A percentile compares a stretch with the other conserved stretches of the same genome.
phyloP scores from a whole-genome alignment of 1,139 yeast genomes.

The Blastobotrys indianensis region DNA sequence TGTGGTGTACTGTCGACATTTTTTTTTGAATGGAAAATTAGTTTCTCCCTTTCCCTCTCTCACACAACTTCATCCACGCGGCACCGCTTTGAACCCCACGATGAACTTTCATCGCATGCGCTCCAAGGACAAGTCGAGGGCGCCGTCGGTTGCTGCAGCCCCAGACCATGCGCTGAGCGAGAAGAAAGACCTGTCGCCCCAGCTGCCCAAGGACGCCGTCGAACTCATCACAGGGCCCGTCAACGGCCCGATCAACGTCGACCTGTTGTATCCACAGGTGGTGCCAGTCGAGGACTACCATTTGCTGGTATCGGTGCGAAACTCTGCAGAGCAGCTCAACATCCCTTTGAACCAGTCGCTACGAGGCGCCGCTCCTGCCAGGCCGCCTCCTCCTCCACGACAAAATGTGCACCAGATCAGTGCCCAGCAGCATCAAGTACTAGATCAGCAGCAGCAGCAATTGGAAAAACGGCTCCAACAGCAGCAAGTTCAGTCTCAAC shows the following conservation, averaged over 20 bases:
- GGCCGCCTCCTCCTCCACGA: not conserved
- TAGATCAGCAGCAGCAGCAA: not conserved
- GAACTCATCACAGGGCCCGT: conserved; percentile 10
- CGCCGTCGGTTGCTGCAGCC: no score
- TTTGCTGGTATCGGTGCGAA: not conserved
- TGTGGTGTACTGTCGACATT: no score
- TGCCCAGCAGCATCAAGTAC: not conserved
- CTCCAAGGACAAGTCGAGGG: no score
- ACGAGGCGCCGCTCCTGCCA: not conserved
- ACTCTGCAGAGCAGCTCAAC: not conserved
- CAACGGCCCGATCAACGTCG: conserved; percentile 11
- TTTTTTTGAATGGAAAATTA: no score
- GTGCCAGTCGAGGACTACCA: conserved; percentile 7
- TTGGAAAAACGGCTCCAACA: not conserved
- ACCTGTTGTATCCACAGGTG: conserved; percentile 11
- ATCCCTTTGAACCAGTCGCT: not conserved
- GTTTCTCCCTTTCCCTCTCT: no score
- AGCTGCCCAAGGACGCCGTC: conserved; percentile 1
- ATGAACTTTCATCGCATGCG: no score
- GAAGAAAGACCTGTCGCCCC: not conserved
- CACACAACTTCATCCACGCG: no score
- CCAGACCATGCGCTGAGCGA: no score
- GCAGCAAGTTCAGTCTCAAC: not conserved
- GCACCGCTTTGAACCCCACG: no score
- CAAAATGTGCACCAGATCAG: not conserved